Base-by-base conservation (phyloP, 2,329 filamentous ascomycete genomes). In the Botrytis deweyae region DNA sequence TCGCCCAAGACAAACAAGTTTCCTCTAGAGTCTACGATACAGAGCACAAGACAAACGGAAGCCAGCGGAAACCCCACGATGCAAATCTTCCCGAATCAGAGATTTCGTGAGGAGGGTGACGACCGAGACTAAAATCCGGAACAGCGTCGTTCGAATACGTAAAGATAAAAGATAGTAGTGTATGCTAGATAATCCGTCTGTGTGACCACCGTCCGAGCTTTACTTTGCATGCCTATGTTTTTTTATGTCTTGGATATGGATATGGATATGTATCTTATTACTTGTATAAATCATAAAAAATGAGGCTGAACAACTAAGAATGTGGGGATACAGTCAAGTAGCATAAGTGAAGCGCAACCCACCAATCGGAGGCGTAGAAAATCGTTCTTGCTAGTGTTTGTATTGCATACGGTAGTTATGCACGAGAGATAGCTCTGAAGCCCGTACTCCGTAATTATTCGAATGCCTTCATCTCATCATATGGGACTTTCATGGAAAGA, bases 61-160 rank as follows among this genome's bases (percentile, higher is more conserved):
- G 12, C 38, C 25, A 16, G 29, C 36, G 8, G 25, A 63, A 14
- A 18, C 9, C 14, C n/a, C 16, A 29, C 52, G 52, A 58, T 29
- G 52, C 52, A 29, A 58, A 63, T 40, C 22, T 25, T 40, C 20
- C 29, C 14, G 49, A 16, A 63, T 63, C 61, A 68, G 36, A 68
- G 65, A 29, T 68, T 68, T 68, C 38, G 3, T 2, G 33, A 68
- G 46, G 65, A 55, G 65, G 65, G 65, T 29, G 65, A 68, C 65
- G 65, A 68, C 65, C 65, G 65, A 68, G 46, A 67, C 46, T 55
- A 55, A 55, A 38, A 52, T 49, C 36, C 33, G 46, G 59, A 40
- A 62, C 59, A 14, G 59, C 33, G 36, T 33, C 10, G 59, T 38
- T 7, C 33, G 59, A 62, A 38, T 62, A 62, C 22, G 59, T 40